phyloP scores from a whole-genome alignment of 129 eudicot genomes.

The Escallonia herrerae region DNA sequence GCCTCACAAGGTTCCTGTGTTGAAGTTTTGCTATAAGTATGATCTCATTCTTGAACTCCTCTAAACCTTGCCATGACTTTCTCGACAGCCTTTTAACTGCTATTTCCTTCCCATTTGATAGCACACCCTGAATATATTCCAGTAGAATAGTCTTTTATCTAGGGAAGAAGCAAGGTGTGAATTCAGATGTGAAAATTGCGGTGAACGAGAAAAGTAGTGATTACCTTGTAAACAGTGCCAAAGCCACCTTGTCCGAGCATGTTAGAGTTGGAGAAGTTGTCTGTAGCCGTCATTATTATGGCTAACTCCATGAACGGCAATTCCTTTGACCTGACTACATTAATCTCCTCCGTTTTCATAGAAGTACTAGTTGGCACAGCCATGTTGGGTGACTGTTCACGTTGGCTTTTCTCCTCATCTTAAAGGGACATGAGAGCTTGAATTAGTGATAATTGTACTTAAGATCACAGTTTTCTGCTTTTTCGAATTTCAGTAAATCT shows the following conservation, averaged over 20 bases:
- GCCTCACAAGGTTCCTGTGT: too few species aligned
- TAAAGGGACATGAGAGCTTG: neutral
- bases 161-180: too few species aligned
- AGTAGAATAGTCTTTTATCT: too few species aligned
- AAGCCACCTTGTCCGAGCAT: constrained; percentile 30
- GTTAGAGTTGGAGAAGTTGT: constrained; percentile 8
- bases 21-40: too few species aligned
- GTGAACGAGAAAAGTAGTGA: too few species aligned
- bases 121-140: too few species aligned
- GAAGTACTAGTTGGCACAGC: neutral
- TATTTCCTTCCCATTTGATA: too few species aligned
- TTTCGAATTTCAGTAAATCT: neutral
- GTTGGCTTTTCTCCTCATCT: constrained; percentile 2
- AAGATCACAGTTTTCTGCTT: too few species aligned
- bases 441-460: neutral
- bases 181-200: neutral
- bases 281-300: constrained; percentile 16
- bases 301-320: constrained; percentile 13
- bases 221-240: constrained; percentile 27
- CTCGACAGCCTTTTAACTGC: too few species aligned
- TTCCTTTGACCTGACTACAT: neutral
- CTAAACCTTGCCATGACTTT: too few species aligned
- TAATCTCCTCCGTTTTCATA: neutral
- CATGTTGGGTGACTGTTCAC: neutral
- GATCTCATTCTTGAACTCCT: too few species aligned